Percentiles rank a stretch among this genome's conserved stretches.
These are phyloP conservation scores for Poa pratensis DNA, from an alignment of 176 grass and related monocot genomes.

Conservation along the genomic window DNA sequence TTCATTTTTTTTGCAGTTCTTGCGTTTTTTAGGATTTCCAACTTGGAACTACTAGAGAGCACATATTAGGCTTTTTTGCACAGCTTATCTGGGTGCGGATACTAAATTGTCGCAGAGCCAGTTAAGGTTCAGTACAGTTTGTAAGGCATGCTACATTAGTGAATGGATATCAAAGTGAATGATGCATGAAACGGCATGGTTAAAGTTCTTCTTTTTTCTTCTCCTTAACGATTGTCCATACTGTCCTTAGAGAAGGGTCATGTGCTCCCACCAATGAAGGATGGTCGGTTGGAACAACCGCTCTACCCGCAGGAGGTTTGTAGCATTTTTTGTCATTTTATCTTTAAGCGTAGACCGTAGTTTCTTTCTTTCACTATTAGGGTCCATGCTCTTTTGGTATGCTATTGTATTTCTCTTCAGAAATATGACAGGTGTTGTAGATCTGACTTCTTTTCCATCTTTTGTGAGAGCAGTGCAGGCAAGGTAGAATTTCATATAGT, in stretches of 20 bases:
- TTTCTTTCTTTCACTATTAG: conserved; percentile 21
- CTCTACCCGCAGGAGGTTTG: conserved; percentile 77
- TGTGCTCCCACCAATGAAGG: conserved; percentile 56
- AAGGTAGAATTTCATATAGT: conserved; percentile 64
- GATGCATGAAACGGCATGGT: neutral
- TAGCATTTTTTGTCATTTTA: conserved; percentile 18
- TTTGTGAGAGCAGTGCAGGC: conserved; percentile 73
- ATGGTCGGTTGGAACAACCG: conserved; percentile 39
- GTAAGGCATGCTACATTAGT: conserved; percentile 31
- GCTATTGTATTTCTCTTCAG: conserved; percentile 22
- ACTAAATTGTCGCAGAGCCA: neutral
- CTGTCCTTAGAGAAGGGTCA: conserved; percentile 71
- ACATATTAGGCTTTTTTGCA: conserved; percentile 14
- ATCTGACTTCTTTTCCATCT: conserved; percentile 36
- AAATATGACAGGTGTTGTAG: conserved; percentile 15
- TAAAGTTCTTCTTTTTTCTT: neutral
- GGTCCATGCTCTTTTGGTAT: conserved; percentile 10
- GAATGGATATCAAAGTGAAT: conserved; percentile 12
- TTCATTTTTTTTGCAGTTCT: too few species aligned
- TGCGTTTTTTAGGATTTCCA: neutral
- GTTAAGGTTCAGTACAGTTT: neutral
- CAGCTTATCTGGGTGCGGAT: neutral
- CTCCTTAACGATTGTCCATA: conserved; percentile 59
- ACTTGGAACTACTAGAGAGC: neutral
- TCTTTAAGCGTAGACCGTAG: neutral